phyloP scores from a whole-genome alignment of 2,329 filamentous ascomycete genomes.

The Cucurbitaria berberidis region DNA sequence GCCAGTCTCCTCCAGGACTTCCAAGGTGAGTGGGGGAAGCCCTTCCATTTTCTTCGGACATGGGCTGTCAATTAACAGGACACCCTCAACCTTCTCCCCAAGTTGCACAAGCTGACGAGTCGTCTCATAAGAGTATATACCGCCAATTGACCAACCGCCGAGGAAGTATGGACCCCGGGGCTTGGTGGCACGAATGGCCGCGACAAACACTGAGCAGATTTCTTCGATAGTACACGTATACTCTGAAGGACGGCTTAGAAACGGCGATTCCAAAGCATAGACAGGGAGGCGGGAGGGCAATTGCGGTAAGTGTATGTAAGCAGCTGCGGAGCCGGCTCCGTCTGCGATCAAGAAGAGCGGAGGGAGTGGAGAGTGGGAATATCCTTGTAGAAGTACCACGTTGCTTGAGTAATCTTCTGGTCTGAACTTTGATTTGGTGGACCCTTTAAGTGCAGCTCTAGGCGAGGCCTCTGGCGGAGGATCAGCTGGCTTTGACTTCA shows the following conservation, averaged over 20 bases:
- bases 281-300: background rate
- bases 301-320: background rate
- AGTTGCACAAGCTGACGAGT: background rate
- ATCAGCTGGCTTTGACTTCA: too few species aligned
- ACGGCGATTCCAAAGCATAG: background rate
- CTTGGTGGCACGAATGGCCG: background rate
- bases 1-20: too few species aligned
- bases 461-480: too few species aligned
- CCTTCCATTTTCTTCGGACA: too few species aligned
- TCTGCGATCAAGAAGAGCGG: background rate
- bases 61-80: background rate
- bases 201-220: background rate
- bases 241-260: background rate
- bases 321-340: background rate
- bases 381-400: background rate
- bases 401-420: too few species aligned
- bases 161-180: background rate
- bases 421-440: too few species aligned
- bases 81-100: background rate
- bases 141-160: background rate
- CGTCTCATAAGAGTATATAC: background rate
- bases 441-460: too few species aligned
- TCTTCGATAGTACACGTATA: background rate
- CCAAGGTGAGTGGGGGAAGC: too few species aligned
- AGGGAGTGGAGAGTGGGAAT: background rate